A percentile compares a stretch with the other conserved stretches of the same genome.
Conservation (phyloP, 2,329 filamentous ascomycete genomes). For the Fusarium abutilonis region DNA sequence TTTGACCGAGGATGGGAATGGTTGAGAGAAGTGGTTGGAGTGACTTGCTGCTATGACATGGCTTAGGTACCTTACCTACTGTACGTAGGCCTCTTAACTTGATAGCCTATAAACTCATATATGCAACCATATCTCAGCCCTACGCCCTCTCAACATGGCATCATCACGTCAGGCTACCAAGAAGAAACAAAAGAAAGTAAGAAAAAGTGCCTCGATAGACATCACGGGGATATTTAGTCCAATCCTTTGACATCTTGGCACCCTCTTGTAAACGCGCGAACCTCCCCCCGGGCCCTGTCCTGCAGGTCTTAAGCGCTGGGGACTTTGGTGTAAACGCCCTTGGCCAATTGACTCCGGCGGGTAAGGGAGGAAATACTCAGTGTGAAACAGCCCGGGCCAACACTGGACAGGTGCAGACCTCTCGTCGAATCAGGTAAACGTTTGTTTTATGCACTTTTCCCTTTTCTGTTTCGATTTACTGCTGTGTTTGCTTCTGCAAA, state of each 20-base stretch:
- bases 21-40: too few relatives aligned
- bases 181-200: background rate
- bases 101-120: background rate
- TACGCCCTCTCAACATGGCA: conserved; percentile 8
- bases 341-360: background rate
- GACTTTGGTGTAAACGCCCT: background rate
- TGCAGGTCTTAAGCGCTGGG: conserved; percentile 19
- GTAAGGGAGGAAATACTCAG: background rate
- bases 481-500: background rate
- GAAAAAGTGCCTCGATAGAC: background rate
- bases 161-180: background rate
- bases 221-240: conserved; percentile 6
- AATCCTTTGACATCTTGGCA: conserved; percentile 24
- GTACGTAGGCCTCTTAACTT: background rate
- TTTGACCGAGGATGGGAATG: too few relatives aligned
- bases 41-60: too few relatives aligned
- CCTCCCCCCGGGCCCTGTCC: background rate
- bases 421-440: too few relatives aligned
- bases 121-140: conserved; percentile 46
- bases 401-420: background rate
- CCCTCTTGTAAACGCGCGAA: conserved; percentile 22
- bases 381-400: conserved; percentile 16
- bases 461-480: conserved; percentile 29
- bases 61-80: too few relatives aligned
- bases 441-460: too few relatives aligned